Evolutionary conservation across 2,329 filamentous ascomycete genomes (phyloP).

Genomic region (Colletotrichum camelliae): DNA sequence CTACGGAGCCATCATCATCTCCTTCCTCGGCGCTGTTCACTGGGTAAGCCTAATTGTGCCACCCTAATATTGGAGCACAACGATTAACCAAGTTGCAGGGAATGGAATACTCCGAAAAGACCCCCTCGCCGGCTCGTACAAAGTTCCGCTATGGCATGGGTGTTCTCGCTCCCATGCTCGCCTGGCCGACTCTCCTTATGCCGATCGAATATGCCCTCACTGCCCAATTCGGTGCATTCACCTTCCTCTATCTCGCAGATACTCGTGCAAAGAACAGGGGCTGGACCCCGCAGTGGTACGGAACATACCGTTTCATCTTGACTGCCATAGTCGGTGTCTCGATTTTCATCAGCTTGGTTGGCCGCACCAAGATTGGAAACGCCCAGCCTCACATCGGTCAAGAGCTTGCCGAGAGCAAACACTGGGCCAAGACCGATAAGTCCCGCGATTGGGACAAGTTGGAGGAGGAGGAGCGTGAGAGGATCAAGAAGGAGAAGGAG

Average conservation of each 20-base stretch:
- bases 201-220: conserved; percentile 86
- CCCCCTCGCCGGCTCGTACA: conserved; percentile 64
- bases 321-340: conserved; percentile 87
- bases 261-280: conserved; percentile 73
- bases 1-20: conserved; percentile 91
- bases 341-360: conserved; percentile 82
- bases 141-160: conserved; percentile 86
- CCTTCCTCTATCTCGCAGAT: conserved; percentile 85
- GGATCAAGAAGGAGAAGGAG: conserved; percentile 41
- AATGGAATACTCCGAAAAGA: conserved; percentile 79
- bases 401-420: conserved; percentile 44
- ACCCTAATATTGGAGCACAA: neutral
- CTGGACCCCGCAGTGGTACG: conserved; percentile 87
- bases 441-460: conserved; percentile 51
- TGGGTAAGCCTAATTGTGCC: conserved; percentile 59
- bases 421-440: conserved; percentile 38
- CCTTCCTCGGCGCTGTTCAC: conserved; percentile 91
- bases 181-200: conserved; percentile 89
- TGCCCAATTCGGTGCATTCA: conserved; percentile 84
- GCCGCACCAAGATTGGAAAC: conserved; percentile 75
- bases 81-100: conserved; percentile 48
- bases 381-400: conserved; percentile 36
- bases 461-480: conserved; percentile 46
- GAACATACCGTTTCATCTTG: conserved; percentile 87
- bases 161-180: conserved; percentile 77